Conservation (phyloP, 176 grass and related monocot genomes). For the Oryza meridionalis region DNA sequence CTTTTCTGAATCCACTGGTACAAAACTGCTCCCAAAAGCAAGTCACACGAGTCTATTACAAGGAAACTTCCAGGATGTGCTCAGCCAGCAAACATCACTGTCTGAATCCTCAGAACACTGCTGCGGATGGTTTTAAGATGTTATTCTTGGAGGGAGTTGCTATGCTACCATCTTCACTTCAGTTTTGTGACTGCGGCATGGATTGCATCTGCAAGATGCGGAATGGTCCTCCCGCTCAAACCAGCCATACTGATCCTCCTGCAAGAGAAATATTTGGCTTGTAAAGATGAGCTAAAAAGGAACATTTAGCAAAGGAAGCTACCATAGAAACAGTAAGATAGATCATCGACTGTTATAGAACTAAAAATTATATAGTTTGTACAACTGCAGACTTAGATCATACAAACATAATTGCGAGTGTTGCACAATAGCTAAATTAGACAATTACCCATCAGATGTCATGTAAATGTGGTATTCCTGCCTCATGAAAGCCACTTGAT, state of each 20-base stretch:
- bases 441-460: slow-evolving; percentile 95
- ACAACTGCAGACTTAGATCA: not conserved
- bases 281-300: slow-evolving; percentile 1
- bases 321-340: not conserved
- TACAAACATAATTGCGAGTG: not conserved
- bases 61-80: slow-evolving; percentile 16
- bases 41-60: slow-evolving; percentile 27
- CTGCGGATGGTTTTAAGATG: slow-evolving; percentile 4
- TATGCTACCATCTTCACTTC: slow-evolving; percentile 43
- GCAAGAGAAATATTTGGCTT: slow-evolving; percentile 37
- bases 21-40: slow-evolving; percentile 34
- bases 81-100: slow-evolving; percentile 33
- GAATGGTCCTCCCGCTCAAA: slow-evolving; percentile 65
- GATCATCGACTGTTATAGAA: not conserved
- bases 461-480: slow-evolving; percentile 96
- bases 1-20: slow-evolving; percentile 13
- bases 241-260: slow-evolving; percentile 99
- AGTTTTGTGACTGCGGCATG: slow-evolving; percentile 77
- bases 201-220: slow-evolving; percentile 86
- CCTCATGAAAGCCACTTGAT: slow-evolving; percentile 96
- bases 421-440: slow-evolving; percentile 1
- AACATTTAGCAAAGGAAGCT: not conserved
- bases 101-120: slow-evolving; percentile 18
- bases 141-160: slow-evolving; percentile 33
- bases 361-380: not conserved